Percentiles rank a stretch among this genome's conserved stretches.
Evolutionary conservation across 768 basidiomycete genomes (phyloP).

Genomic region (Myochromella boudieri): DNA sequence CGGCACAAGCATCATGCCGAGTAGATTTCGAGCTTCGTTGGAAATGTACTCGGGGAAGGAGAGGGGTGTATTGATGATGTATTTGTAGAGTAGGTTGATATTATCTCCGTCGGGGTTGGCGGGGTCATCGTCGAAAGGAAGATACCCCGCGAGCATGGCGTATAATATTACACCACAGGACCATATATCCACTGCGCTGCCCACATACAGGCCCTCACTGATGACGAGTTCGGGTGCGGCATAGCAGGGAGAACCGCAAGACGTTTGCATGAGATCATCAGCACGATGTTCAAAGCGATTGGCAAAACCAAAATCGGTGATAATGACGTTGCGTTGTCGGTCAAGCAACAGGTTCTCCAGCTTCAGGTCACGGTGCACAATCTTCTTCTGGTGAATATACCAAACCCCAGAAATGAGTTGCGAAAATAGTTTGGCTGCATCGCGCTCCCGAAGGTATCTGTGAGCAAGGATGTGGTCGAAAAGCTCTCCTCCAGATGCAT

Average conservation of each 20-base stretch:
- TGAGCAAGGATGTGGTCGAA: conserved; percentile 99
- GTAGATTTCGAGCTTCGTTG: conserved; percentile 75
- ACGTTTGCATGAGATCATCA: conserved; percentile 98
- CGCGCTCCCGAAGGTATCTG: conserved; percentile 90
- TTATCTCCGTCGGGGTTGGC: conserved; percentile 99
- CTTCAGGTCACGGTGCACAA: conserved; percentile 98
- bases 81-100: conserved; percentile 97
- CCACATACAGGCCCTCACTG: conserved; percentile 94
- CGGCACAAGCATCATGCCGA: conserved; percentile 92
- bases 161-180: conserved; percentile 94
- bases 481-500: conserved; percentile 96
- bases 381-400: conserved; percentile 99
- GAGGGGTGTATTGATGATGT: conserved; percentile 96
- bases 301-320: conserved; percentile 99
- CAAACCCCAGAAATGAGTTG: conserved; percentile 98
- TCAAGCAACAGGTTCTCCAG: conserved; percentile 97
- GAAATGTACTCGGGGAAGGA: conserved; percentile 98
- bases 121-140: conserved; percentile 99
- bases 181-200: conserved; percentile 98
- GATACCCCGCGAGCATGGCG: conserved; percentile 95
- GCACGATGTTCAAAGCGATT: conserved; percentile 92
- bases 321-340: conserved; percentile 96
- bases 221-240: conserved; percentile 98
- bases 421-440: conserved; percentile 94
- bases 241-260: conserved; percentile 96